Evolutionary conservation across 1,139 yeast species (phyloP).

Genomic region (Candida neerlandica): DNA sequence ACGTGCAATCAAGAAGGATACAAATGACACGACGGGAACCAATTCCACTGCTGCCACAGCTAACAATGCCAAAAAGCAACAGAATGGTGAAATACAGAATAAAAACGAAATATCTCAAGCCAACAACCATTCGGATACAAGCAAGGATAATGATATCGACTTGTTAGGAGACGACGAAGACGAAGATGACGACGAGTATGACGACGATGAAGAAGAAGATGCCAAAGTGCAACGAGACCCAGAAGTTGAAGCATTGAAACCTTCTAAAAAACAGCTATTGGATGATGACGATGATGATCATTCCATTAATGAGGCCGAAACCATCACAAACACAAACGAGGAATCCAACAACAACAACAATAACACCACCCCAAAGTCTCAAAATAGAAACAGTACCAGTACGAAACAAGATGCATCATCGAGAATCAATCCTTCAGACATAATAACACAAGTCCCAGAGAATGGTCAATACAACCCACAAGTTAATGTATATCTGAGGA

Average conservation of each 20-base stretch:
- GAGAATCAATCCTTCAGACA: constrained; percentile 9
- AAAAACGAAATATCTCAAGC: constrained; percentile 4
- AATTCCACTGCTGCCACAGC: constrained; percentile 1
- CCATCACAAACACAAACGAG: constrained; percentile 47
- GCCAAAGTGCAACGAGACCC: constrained; percentile 1
- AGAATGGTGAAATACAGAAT: not conserved
- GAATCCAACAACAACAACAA: constrained; percentile 22
- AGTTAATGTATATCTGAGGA: constrained; percentile 24
- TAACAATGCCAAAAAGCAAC: not conserved
- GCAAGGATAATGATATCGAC: constrained; percentile 4
- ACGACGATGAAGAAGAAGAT: not conserved
- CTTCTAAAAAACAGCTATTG: constrained; percentile 30
- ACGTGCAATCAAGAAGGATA: not conserved
- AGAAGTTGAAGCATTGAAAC: constrained; percentile 5
- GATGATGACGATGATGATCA: constrained; percentile 50
- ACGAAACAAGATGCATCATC: not conserved
- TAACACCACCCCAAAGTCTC: constrained; percentile 14
- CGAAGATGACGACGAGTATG: not conserved
- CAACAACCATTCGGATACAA: constrained; percentile 6
- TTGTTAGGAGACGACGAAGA: constrained; percentile 1
- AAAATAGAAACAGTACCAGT: constrained; percentile 2
- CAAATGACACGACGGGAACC: no score
- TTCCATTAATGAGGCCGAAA: constrained; percentile 47
- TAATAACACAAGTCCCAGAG: constrained; percentile 15
- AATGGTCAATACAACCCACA: constrained; percentile 10